These are phyloP conservation scores for Camelina hispida DNA, from an alignment of 345 rosid genomes.

Conservation along the genomic window DNA sequence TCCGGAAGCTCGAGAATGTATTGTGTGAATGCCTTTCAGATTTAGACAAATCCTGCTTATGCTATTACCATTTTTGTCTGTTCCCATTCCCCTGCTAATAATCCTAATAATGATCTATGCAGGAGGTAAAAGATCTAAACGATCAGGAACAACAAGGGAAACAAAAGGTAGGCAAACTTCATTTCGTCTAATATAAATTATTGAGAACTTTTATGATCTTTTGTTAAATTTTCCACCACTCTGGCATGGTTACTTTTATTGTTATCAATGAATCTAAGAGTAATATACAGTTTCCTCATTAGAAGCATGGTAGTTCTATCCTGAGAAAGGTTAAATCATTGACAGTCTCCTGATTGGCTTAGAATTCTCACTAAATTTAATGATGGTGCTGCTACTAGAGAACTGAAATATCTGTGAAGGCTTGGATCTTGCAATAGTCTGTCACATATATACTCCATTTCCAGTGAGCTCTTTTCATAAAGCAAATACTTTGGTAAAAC, in stretches of 20 bases:
- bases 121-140: constrained; percentile 92
- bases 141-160: constrained; percentile 83
- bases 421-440: constrained; percentile 18
- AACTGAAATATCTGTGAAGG: constrained; percentile 15
- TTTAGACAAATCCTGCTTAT: constrained; percentile 20
- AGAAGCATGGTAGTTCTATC: constrained; percentile 20
- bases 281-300: not conserved
- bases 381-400: constrained; percentile 13
- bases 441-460: constrained; percentile 8
- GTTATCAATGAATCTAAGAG: constrained; percentile 21
- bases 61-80: constrained; percentile 16
- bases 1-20: constrained; percentile 80
- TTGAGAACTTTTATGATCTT: constrained; percentile 5
- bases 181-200: not conserved
- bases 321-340: constrained; percentile 15
- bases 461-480: constrained; percentile 19
- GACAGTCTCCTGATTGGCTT: constrained; percentile 23
- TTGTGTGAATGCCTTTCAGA: constrained; percentile 29
- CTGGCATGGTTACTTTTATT: constrained; percentile 28
- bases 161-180: constrained; percentile 71
- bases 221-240: constrained; percentile 10
- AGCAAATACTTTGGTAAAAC: constrained; percentile 5
- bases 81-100: constrained; percentile 24
- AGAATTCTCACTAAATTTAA: constrained; percentile 10
- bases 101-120: constrained; percentile 37